These are phyloP conservation scores for Russula earlei DNA, from an alignment of 768 basidiomycete species.

Conservation along the genomic window DNA sequence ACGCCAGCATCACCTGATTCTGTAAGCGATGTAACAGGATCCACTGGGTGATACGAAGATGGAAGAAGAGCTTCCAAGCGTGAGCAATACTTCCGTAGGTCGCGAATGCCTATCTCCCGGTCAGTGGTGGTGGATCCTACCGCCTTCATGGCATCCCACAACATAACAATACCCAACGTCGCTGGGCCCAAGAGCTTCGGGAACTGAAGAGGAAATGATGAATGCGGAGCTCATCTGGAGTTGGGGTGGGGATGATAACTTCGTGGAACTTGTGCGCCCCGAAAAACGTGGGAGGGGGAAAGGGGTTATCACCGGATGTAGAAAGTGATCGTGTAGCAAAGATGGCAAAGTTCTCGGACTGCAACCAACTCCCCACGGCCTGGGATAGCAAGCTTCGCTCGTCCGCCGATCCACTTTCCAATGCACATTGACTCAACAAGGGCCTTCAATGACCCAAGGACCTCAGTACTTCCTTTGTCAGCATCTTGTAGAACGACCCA, in stretches of 20 bases:
- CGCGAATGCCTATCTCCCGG: conserved; percentile 62
- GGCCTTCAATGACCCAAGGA: conserved; percentile 79
- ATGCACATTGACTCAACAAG: conserved; percentile 64
- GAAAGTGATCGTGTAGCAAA: conserved; percentile 79
- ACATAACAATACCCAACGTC: conserved; percentile 42
- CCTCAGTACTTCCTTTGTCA: conserved; percentile 82
- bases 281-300: conserved; percentile 62
- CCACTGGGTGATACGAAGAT: conserved; percentile 34
- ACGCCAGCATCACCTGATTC: conserved; percentile 25
- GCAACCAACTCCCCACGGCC: conserved; percentile 68
- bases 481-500: conserved; percentile 94
- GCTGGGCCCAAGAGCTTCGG: conserved; percentile 44
- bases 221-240: conserved; percentile 52
- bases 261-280: conserved; percentile 81
- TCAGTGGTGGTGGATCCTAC: conserved; percentile 44
- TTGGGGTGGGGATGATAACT: conserved; percentile 51
- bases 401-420: conserved; percentile 67
- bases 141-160: conserved; percentile 58
- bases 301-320: conserved; percentile 37
- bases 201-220: conserved; percentile 64
- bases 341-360: conserved; percentile 67
- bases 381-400: conserved; percentile 62
- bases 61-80: conserved; percentile 60
- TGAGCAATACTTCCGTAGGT: conserved; percentile 75
- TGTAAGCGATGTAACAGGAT: conserved; percentile 23